Evolutionary conservation across 169 alveolate genomes (phyloP).

Genomic region (Ichthyophthirius multifiliis): DNA sequence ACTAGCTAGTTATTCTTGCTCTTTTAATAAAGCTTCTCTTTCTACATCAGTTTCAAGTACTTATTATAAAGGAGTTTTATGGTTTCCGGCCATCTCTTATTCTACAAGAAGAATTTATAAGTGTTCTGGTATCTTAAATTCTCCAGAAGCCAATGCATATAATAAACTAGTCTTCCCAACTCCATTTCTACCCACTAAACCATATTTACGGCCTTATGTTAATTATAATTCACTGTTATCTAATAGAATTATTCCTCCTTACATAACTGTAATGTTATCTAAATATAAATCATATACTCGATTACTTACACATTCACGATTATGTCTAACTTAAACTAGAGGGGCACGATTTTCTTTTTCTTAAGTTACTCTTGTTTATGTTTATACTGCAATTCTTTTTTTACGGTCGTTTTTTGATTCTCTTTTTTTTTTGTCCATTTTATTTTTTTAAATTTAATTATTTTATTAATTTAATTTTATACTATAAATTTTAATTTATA

Average conservation of each 20-base stretch:
- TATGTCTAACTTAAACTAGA: not conserved
- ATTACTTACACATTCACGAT: conserved; percentile 4
- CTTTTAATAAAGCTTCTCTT: conserved; percentile 87
- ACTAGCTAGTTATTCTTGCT: conserved; percentile 73
- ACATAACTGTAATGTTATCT: conserved; percentile 82
- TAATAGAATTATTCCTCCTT: conserved; percentile 92
- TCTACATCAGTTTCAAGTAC: conserved; percentile 93
- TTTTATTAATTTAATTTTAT: not conserved
- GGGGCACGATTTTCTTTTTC: not conserved
- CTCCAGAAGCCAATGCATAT: conserved; percentile 91
- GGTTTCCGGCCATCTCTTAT: conserved; percentile 86
- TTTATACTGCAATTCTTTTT: not conserved
- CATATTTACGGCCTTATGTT: conserved; percentile 90
- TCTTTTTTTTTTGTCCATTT: not conserved
- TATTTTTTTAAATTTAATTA: not conserved
- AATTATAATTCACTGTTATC: conserved; percentile 88
- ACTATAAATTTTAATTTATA: too few relatives aligned
- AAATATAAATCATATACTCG: conserved; percentile 36
- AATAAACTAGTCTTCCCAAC: conserved; percentile 96
- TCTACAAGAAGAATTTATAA: conserved; percentile 94
- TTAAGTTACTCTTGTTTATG: not conserved
- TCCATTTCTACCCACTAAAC: conserved; percentile 96
- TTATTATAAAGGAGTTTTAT: conserved; percentile 89
- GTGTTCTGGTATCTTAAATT: conserved; percentile 90
- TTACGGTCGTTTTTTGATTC: not conserved